Conservation (phyloP, 106 monocot genomes). For the Phalaenopsis aphrodite region DNA sequence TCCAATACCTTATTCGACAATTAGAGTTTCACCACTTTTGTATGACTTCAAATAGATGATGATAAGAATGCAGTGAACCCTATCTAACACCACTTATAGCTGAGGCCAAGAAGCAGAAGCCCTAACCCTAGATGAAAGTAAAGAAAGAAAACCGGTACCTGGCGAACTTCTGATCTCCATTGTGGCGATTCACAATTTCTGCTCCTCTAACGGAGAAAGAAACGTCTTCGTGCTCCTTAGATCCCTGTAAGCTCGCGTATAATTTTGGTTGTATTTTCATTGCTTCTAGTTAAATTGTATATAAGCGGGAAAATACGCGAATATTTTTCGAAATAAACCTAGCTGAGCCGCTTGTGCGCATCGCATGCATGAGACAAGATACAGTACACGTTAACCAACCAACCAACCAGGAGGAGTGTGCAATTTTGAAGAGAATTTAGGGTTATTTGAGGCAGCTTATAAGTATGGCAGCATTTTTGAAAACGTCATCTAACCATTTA, state of each 20-base stretch:
- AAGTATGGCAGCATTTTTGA: too few species aligned
- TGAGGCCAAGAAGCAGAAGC: not conserved
- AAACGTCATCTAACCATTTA: too few species aligned
- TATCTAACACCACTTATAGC: not conserved
- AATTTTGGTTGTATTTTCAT: not conserved
- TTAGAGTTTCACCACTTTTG: not conserved
- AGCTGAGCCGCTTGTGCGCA: too few species aligned
- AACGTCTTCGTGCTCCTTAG: not conserved
- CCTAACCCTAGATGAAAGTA: not conserved
- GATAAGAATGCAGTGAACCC: not conserved
- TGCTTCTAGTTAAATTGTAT: not conserved
- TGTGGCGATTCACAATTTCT: not conserved
- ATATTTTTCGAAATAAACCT: not conserved
- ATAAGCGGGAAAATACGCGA: not conserved
- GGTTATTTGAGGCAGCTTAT: too few species aligned
- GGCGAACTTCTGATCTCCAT: slow-evolving; percentile 1
- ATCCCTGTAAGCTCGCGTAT: not conserved
- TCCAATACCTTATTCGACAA: not conserved
- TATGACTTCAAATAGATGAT: not conserved
- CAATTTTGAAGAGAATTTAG: too few species aligned
- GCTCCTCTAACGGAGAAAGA: not conserved
- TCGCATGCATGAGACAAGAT: too few species aligned
- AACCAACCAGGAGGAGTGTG: too few species aligned
- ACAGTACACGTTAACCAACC: too few species aligned
- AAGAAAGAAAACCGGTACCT: not conserved